Evolutionary conservation across 2,329 filamentous ascomycete species (phyloP), one percentile per base, ranked within the genome.

Genomic region (Scytalidium lignicola): DNA sequence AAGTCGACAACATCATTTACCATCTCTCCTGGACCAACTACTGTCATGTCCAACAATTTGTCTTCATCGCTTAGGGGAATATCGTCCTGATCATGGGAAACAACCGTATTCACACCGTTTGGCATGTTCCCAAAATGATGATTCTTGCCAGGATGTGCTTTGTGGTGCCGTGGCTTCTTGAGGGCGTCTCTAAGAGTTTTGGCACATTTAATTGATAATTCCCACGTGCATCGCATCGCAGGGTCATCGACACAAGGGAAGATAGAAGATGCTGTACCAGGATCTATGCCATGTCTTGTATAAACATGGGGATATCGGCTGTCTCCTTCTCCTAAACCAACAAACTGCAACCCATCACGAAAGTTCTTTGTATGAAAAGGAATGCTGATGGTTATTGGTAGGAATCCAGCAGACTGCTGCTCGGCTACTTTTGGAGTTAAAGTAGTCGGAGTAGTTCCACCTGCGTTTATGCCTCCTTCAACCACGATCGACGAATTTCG

Each of bases 201-300:
- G 10, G 92, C 89, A 58, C 86, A 92, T 50, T 86, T 90, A 62
- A 99, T 85, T 2, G 88, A 88, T 44, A 99, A 78, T 50, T 90
- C 89, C 88, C 93, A 99, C 10, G 85, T 83, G 62, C 86, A 92
- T 49, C 90, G 80, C 50, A 88, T 85, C 28, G 83, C 83, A 20
- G 86, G 81, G 63, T 95, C 88, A 64, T 99, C 93, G 46, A 97
- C 78, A 65, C 93, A 97, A 1, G 93, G 93, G 61, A 99, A 99
- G 21, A 97, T 82, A 58, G 86, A 91, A 43, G 85, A 92, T 1
- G 90, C 85, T 17, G 83, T 85, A 23, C 91, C 90, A 0, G 90
- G 82, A 53, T 88, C 85, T 40, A 86, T 73, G 2, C 85, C 87
- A 62, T 92, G 90, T 39, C 85, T 85, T 0, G 92, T 95, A 66